Base-by-base conservation (phyloP, 2,329 filamentous ascomycete species). In the Stemphylium vesicarium region DNA sequence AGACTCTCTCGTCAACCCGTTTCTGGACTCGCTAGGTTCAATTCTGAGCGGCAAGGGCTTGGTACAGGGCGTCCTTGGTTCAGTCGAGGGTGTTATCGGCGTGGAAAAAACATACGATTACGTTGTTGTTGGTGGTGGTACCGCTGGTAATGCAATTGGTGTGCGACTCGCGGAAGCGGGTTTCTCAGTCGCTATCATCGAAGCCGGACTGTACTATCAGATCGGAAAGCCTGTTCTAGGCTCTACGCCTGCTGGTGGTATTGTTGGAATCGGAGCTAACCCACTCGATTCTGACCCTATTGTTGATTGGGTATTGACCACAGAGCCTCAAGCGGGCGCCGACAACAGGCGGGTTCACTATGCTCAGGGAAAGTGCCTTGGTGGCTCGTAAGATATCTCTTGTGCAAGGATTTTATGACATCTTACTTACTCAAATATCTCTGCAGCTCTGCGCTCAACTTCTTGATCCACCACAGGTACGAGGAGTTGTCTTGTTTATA, bases 111-210 rank as follows among this genome's bases (percentile, higher is more conserved):
- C 67, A 9, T 69, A 55, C 47, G 64, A 69, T 36, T 65, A 70
- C 45, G 52, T 70, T 15, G 57, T 70, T 16, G 55, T 70, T 4
- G 67, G 67, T 3, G 67, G 62, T 9, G 67, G 67, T 11, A 63
- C 45, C 6, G 61, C 61, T 0, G 66, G 67, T 9, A 50, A 64
- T 12, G 41, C 53, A 1, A 37, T 69, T 5, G 67, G 65, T 6
- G 44, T 40, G 13, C 61, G 67, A 2, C 46, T 70, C 4, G 52
- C 69, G 29, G 63, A 70, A 59, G 67, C 45, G 13, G 45, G 45
- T 26, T 48, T 32, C 32, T 31, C 45, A 3, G 45, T 48, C 26
- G 45, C 45, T 11, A 39, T 48, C 26, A 22, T 48, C 29, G 45
- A 48, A 16, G 45, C 68, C 1, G 68, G 69, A 1, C 46, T 31